phyloP scores from a whole-genome alignment of 768 basidiomycete genomes.

The Lenzites betulinus region DNA sequence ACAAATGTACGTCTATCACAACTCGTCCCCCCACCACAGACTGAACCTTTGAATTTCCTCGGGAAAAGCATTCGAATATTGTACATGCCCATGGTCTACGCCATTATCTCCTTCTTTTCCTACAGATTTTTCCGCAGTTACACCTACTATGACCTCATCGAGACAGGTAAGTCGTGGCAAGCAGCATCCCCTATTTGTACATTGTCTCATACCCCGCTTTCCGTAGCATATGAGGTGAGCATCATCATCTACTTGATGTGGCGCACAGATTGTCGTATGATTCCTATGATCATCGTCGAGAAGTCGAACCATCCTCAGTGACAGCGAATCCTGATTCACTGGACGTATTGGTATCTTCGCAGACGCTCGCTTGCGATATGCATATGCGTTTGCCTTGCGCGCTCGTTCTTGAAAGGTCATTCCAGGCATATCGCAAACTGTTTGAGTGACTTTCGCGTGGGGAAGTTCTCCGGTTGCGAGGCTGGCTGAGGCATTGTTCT shows the following conservation, averaged over 20 bases:
- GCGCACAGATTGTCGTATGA: background rate
- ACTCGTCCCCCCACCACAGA: background rate
- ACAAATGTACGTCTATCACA: constrained; percentile 57
- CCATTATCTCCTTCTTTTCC: constrained; percentile 81
- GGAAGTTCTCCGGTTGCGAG: too few species aligned
- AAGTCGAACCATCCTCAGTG: too few species aligned
- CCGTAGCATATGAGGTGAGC: constrained; percentile 67
- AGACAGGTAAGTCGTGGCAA: constrained; percentile 43
- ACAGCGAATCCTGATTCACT: too few species aligned
- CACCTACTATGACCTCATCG: constrained; percentile 58
- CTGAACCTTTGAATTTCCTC: background rate
- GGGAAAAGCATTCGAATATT: constrained; percentile 65
- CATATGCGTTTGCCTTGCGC: too few species aligned
- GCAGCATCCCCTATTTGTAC: background rate
- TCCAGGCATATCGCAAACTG: too few species aligned
- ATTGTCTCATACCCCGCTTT: constrained; percentile 37
- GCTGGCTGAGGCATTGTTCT: too few species aligned
- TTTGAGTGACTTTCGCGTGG: too few species aligned
- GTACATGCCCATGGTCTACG: constrained; percentile 84
- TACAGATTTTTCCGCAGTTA: constrained; percentile 83
- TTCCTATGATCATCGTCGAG: background rate
- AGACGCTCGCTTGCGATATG: too few species aligned
- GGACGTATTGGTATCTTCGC: too few species aligned
- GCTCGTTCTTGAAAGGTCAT: too few species aligned
- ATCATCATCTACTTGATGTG: background rate